phyloP scores from a whole-genome alignment of 2,329 filamentous ascomycete species.

The Phaeosphaeria sp. region DNA sequence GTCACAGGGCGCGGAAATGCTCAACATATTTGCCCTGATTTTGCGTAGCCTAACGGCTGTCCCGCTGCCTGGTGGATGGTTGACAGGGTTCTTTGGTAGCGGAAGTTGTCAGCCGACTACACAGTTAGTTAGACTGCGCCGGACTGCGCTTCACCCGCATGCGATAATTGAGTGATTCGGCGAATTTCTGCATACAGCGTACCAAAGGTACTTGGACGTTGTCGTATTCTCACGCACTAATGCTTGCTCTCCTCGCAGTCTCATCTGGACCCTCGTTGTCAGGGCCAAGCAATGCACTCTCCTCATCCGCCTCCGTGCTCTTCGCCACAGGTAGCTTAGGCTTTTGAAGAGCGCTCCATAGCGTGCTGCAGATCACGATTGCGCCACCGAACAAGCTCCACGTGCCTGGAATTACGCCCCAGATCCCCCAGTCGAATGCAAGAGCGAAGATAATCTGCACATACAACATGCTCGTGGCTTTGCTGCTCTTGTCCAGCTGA shows the following conservation, averaged over 20 bases:
- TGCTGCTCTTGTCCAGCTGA: constrained; percentile 66
- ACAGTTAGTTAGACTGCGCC: no score
- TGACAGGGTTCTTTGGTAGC: neutral
- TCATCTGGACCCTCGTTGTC: neutral
- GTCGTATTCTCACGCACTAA: constrained; percentile 1
- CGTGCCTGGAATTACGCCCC: constrained; percentile 19
- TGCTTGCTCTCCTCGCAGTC: constrained; percentile 4
- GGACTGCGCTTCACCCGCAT: neutral
- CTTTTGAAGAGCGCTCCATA: constrained; percentile 18
- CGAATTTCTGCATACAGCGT: neutral
- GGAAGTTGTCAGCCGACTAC: neutral
- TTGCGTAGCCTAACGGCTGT: neutral
- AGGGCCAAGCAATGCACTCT: constrained; percentile 10
- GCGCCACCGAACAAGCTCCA: constrained; percentile 16
- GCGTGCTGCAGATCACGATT: constrained; percentile 14
- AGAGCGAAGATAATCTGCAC: constrained; percentile 71
- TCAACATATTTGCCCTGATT: neutral
- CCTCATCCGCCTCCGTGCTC: constrained; percentile 11
- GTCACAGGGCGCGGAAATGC: neutral
- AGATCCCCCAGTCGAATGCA: constrained; percentile 66
- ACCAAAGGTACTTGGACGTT: neutral
- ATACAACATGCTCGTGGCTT: constrained; percentile 69
- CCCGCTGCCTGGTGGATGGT: neutral
- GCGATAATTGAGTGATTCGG: neutral
- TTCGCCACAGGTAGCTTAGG: neutral